These are phyloP conservation scores for Daucus carota DNA, from an alignment of 129 eudicot genomes.

Conservation along the genomic window DNA sequence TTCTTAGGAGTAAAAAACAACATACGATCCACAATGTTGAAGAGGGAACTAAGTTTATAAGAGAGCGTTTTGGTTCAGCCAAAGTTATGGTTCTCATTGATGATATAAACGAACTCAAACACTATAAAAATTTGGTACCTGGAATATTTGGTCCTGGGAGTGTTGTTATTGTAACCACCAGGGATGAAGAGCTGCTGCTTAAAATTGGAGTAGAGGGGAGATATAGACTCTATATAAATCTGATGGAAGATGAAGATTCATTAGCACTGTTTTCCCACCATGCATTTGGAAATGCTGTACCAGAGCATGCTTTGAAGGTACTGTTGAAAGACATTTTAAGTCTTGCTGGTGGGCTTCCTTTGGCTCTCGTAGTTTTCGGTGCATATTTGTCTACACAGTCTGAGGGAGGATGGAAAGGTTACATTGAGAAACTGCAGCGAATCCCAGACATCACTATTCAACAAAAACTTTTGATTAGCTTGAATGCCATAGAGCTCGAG, in stretches of 20 bases:
- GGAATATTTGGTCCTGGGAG: conserved; percentile 12
- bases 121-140: not conserved
- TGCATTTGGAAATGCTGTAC: conserved; percentile 2
- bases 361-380: conserved; percentile 24
- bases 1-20: not conserved
- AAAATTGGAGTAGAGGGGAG: not conserved
- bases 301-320: not conserved
- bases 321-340: not conserved
- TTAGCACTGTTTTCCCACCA: conserved; percentile 7
- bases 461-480: conserved; percentile 12
- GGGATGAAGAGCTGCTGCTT: not conserved
- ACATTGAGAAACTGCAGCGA: not conserved
- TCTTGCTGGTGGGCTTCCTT: conserved; percentile 14
- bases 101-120: not conserved
- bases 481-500: not conserved
- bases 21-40: not conserved
- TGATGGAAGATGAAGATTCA: not conserved
- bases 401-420: conserved; percentile 5
- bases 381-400: not conserved
- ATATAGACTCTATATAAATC: not conserved
- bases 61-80: not conserved
- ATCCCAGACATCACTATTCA: no score
- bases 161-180: conserved; percentile 12
- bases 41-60: not conserved
- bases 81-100: not conserved